phyloP scores from a whole-genome alignment of 2,329 filamentous ascomycete genomes.

The Orbilia blumenaviensis region DNA sequence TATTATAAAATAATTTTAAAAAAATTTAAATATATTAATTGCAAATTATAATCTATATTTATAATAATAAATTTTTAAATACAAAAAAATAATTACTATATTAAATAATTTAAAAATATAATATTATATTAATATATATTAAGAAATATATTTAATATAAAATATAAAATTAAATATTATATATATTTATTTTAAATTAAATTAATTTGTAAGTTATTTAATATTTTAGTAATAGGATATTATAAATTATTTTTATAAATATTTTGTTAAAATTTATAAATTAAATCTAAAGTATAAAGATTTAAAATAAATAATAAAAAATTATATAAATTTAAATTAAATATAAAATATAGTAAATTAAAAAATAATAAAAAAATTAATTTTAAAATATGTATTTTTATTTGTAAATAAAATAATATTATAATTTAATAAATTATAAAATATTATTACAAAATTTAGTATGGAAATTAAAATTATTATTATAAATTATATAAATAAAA shows the following conservation, averaged over 20 bases:
- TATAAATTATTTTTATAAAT: constrained; percentile 11
- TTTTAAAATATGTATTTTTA: not conserved
- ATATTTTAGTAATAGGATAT: not conserved
- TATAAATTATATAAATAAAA: not conserved
- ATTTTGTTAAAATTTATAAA: not conserved
- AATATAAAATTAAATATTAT: not conserved
- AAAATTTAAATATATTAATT: not conserved
- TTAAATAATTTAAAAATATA: not conserved
- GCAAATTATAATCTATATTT: too few species aligned
- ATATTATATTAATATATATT: not conserved
- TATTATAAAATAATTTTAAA: not conserved
- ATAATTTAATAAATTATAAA: not conserved
- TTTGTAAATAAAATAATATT: not conserved
- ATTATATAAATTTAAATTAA: too few species aligned
- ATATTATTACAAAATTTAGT: not conserved
- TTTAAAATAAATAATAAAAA: constrained; percentile 10
- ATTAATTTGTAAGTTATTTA: not conserved
- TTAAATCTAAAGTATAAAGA: not conserved
- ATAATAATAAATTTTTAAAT: not conserved
- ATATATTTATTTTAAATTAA: not conserved
- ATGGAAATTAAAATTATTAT: not conserved
- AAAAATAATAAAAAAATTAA: too few species aligned
- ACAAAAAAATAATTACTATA: not conserved
- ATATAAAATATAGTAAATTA: too few species aligned
- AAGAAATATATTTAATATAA: not conserved